These are phyloP conservation scores for Lasiodiplodia citricola DNA, from an alignment of 2,329 filamentous ascomycete genomes.

Conservation along the genomic window DNA sequence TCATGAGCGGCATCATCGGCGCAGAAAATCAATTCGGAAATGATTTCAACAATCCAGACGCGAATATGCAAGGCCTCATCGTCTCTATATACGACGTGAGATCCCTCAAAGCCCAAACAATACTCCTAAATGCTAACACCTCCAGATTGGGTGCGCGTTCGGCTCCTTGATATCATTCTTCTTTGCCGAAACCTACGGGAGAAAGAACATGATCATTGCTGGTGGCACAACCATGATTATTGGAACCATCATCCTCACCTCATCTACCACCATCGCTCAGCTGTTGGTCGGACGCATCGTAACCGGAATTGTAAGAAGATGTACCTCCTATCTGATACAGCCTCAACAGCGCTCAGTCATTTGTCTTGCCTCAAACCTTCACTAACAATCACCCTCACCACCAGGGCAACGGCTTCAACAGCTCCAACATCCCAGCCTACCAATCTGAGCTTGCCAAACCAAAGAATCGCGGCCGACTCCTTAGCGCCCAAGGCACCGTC, in stretches of 20 bases:
- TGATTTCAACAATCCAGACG: conserved; percentile 46
- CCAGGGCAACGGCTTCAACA: conserved; percentile 38
- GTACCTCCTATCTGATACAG: neutral
- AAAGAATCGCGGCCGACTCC: conserved; percentile 52
- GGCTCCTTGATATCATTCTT: conserved; percentile 35
- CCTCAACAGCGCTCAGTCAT: neutral
- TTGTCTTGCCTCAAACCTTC: too few species aligned
- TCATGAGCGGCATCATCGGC: conserved; percentile 43
- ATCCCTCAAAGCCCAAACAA: conserved; percentile 33
- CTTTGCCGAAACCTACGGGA: conserved; percentile 35
- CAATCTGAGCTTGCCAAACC: conserved; percentile 45
- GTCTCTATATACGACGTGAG: conserved; percentile 45
- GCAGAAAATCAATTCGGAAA: conserved; percentile 49
- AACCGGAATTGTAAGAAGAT: conserved; percentile 43
- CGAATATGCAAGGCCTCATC: conserved; percentile 45
- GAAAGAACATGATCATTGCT: conserved; percentile 35
- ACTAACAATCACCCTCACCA: neutral
- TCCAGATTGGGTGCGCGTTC: conserved; percentile 34
- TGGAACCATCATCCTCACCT: conserved; percentile 46
- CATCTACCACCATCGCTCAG: conserved; percentile 42
- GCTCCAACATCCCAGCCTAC: conserved; percentile 47
- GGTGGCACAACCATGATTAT: conserved; percentile 43
- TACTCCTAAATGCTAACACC: conserved; percentile 36
- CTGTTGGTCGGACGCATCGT: conserved; percentile 50
- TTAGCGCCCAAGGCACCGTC: conserved; percentile 57